Base-by-base conservation (phyloP, 495 filamentous ascomycete genomes). In the Schizothecium vesticola region DNA sequence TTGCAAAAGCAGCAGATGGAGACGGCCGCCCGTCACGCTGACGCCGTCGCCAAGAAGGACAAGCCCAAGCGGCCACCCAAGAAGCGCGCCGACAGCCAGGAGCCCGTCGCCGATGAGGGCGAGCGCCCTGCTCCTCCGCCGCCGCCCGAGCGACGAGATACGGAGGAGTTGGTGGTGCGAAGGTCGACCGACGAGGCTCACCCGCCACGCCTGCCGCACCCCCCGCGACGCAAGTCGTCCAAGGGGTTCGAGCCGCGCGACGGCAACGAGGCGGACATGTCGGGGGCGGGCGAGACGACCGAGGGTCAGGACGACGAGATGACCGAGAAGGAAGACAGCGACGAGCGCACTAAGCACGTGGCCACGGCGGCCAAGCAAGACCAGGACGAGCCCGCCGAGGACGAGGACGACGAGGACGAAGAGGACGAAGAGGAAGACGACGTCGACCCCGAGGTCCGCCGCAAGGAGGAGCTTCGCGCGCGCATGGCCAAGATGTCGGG, bases 401-500 rank as follows among this genome's bases (percentile, higher is more conserved):
- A 81, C n/a, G 85, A 86, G 36, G 86, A 84, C 36, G 85, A 84
- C 24, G 85, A 85, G 28, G 87, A 87, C 13, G 89, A 90, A 22
- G 90, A 90, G n/a, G 91, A 91, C 28, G 90, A 92, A 57, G 91
- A 91, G 29, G 90, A 92, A 57, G 92, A 95, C 57, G 94, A 97
- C n/a, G 80, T 96, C 59, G 95, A 99, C 68, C 93, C 93, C 0
- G 95, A 99, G 76, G 82, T 92, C 43, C 90, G 87, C 67, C 90
- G 94, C 68, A 90, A 90, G 77, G 88, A 96, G 80, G 95, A 96
- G 72, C 82, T 99, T 64, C 88, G 96, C 56, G 93, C 93, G 63
- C 88, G 95, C 69, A 98, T 99, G 92, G 94, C 94, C 25, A 97
- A 96, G 79, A 96, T 99, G 91, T 95, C 93, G 70, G 95, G 96